Percentiles rank a stretch among this genome's conserved stretches.
Conservation (phyloP, 345 rosid genomes). For the Dipteronia sinensis region DNA sequence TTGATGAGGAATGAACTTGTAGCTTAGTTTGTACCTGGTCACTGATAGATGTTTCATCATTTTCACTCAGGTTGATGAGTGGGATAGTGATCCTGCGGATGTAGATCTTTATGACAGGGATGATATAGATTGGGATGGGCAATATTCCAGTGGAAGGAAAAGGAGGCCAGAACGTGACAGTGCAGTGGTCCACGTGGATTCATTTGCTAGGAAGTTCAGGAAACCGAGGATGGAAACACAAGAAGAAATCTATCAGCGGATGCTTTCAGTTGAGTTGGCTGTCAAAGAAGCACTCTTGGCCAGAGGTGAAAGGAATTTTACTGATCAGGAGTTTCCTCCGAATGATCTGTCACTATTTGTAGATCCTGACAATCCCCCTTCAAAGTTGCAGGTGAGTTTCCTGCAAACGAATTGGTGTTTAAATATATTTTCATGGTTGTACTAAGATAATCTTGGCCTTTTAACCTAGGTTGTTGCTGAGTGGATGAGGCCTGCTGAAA, state of each 20-base stretch:
- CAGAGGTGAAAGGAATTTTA: slow-evolving; percentile 81
- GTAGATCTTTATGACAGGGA: slow-evolving; percentile 96
- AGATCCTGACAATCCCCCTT: slow-evolving; percentile 80
- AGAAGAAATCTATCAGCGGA: slow-evolving; percentile 91
- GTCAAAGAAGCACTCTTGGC: slow-evolving; percentile 96
- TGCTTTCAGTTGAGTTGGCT: slow-evolving; percentile 97
- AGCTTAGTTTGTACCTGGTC: slow-evolving; percentile 10
- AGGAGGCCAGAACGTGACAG: slow-evolving; percentile 85
- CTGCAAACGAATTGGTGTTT: slow-evolving; percentile 14
- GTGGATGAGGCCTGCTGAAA: slow-evolving; percentile 95
- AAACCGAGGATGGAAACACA: slow-evolving; percentile 94
- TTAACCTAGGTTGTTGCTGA: slow-evolving; percentile 82
- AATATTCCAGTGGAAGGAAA: slow-evolving; percentile 95
- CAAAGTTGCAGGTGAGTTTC: slow-evolving; percentile 79
- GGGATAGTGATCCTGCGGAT: slow-evolving; percentile 99
- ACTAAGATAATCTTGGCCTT: slow-evolving; percentile 31
- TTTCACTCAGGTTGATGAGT: slow-evolving; percentile 79
- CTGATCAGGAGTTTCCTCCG: slow-evolving; percentile 99
- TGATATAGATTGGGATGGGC: slow-evolving; percentile 99
- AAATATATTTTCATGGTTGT: slow-evolving; percentile 13
- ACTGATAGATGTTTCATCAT: slow-evolving; percentile 30
- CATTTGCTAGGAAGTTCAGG: slow-evolving; percentile 89
- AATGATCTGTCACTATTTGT: slow-evolving; percentile 83
- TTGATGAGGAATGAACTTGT: slow-evolving; percentile 13
- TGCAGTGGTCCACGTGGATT: slow-evolving; percentile 68